Evolutionary conservation across 768 basidiomycete genomes (phyloP).

Genomic region (Mycena metata): DNA sequence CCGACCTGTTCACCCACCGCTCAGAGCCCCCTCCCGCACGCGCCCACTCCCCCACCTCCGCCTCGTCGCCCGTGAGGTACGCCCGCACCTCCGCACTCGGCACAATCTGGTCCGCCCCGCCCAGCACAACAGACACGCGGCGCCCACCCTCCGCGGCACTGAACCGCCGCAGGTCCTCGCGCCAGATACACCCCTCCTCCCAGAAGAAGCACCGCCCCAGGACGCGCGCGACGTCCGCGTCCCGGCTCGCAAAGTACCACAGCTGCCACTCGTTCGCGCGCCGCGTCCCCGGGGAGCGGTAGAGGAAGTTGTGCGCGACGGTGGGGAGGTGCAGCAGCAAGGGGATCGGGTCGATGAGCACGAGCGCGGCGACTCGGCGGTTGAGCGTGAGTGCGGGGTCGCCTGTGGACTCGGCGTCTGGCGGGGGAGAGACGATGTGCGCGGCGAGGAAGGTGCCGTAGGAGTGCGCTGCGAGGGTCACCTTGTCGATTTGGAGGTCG

Average conservation of each 20-base stretch:
- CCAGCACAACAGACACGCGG: conserved; percentile 52
- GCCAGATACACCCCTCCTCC: conserved; percentile 72
- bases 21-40: conserved; percentile 40
- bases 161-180: conserved; percentile 61
- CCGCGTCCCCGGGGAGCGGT: conserved; percentile 60
- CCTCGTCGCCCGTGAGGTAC: conserved; percentile 51
- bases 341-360: conserved; percentile 77
- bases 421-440: conserved; percentile 57
- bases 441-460: conserved; percentile 73
- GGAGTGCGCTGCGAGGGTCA: conserved; percentile 69
- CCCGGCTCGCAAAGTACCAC: conserved; percentile 77
- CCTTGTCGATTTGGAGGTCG: conserved; percentile 51
- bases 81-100: conserved; percentile 51
- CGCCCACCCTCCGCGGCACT: conserved; percentile 35
- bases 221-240: conserved; percentile 71
- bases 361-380: conserved; percentile 55
- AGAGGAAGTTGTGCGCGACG: conserved; percentile 77
- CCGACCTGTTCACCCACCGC: conserved; percentile 38
- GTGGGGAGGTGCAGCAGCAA: conserved; percentile 72
- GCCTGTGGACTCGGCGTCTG: conserved; percentile 9
- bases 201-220: conserved; percentile 76
- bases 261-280: conserved; percentile 72
- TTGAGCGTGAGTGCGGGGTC: conserved; percentile 40
- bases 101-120: conserved; percentile 58
- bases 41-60: conserved; percentile 33